Base-by-base conservation (phyloP, 129 eudicot species). In the Scalesia atractyloides region DNA sequence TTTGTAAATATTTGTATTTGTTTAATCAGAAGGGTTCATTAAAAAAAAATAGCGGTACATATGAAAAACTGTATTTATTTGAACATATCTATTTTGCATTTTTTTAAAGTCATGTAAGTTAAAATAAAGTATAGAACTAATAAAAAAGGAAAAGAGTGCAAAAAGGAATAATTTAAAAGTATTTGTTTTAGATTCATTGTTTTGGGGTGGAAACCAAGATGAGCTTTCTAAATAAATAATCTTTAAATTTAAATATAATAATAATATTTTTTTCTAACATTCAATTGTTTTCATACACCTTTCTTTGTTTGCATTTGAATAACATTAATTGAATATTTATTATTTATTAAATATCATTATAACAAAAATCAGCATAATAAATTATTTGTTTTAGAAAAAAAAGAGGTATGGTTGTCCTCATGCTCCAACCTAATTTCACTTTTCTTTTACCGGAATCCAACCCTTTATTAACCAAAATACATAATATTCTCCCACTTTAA, bases 371-470 rank as follows among this genome's bases (percentile, higher is more conserved):
- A 58, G 5, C 44, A 56, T 64, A 71, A 66, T 68, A 54, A 76
- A 43, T 18, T 47, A 79, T 33, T 56, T 79, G 47, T 73, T 66
- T 72, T 72, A 64, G n/a, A 22, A 13, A 72, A 79, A 79, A 73
- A 79, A 73, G 79, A 73, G 74, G 83, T 66, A 72, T 78, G 79
- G 83, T 73, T 79, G 83, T 79, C 83, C 66, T 79, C 83, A 73
- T 73, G 83, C 83, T 53, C 74, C 83, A 79, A 79, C 83, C 78
- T 79, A 73, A 79, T 79, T 79, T 66, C 79, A 79, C 79, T 79
- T 73, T 79, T 73, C 69, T 73, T 79, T 79, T 78, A 79, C 83
- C 83, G 79, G 83, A 79, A 75, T 79, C 11, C 83, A 79, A 79
- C 49, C 74, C 47, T 66, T 72, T 73, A 73, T 79, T 66, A 79